Evolutionary conservation across 257 asterid genomes (phyloP).

Genomic region (Leonotis leonurus): DNA sequence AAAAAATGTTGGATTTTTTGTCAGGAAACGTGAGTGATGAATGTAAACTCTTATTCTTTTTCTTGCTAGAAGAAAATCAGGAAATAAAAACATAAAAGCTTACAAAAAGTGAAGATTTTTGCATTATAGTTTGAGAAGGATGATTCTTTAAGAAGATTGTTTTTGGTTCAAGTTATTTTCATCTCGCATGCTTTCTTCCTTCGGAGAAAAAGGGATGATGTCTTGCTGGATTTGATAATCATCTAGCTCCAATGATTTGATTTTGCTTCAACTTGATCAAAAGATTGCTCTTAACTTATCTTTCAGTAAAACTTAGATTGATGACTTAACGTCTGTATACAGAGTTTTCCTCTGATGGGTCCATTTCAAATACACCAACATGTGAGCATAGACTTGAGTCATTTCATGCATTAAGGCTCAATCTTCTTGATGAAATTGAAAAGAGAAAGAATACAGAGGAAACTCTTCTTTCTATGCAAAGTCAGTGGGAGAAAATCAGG

Average conservation of each 20-base stretch:
- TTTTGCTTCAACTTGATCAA: neutral
- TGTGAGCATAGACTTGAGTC: constrained; percentile 28
- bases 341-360: constrained; percentile 69
- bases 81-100: neutral
- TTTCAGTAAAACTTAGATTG: neutral
- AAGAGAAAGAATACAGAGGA: constrained; percentile 63
- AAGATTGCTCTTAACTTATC: neutral
- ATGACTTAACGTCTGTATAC: constrained; percentile 9
- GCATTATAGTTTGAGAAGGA: neutral
- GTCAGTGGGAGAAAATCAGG: constrained; percentile 61
- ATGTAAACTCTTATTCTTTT: neutral
- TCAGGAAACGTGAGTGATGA: neutral
- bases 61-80: neutral
- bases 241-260: neutral
- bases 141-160: neutral
- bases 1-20: neutral
- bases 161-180: neutral
- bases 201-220: neutral
- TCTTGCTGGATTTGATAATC: neutral
- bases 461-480: constrained; percentile 38
- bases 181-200: neutral
- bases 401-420: constrained; percentile 31
- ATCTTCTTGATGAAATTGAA: constrained; percentile 59
- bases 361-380: constrained; percentile 28
- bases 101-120: neutral